Conservation (phyloP, 306 rosid genomes). For the Oxytropis ochrocephala region DNA sequence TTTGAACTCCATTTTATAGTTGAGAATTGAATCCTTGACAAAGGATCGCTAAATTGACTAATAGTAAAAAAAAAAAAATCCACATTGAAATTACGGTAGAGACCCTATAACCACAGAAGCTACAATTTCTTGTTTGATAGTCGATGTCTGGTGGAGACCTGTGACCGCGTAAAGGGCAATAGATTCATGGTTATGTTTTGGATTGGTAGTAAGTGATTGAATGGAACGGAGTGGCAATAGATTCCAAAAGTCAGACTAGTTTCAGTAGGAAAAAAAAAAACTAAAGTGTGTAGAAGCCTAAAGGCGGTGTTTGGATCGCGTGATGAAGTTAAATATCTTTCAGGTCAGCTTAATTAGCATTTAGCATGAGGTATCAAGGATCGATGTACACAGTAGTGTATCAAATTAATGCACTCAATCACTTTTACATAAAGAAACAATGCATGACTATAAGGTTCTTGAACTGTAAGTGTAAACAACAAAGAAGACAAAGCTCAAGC, state of each 20-base stretch:
- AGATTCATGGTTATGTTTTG: background rate
- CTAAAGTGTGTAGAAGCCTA: no score
- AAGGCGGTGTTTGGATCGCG: no score
- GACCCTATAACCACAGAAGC: no score
- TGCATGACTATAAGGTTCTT: background rate
- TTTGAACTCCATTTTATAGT: background rate
- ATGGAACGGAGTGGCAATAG: background rate
- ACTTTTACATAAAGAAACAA: background rate
- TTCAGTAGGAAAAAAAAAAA: background rate
- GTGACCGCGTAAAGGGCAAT: background rate
- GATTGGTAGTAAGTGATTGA: background rate
- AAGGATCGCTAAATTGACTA: background rate
- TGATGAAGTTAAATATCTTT: no score
- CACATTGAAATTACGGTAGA: no score
- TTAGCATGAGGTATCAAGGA: background rate
- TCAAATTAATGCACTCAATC: constrained; percentile 4
- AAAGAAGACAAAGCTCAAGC: background rate
- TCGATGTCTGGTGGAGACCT: no score
- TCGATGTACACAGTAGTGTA: background rate
- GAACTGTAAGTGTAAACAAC: background rate
- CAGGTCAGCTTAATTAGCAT: background rate
- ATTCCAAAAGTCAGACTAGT: background rate
- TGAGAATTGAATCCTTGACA: background rate
- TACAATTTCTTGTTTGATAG: no score
- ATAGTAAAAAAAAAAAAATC: no score